A percentile compares a stretch with the other conserved stretches of the same genome.
Evolutionary conservation across 768 basidiomycete genomes (phyloP).

Genomic region (Pleurotus tuber-regium): DNA sequence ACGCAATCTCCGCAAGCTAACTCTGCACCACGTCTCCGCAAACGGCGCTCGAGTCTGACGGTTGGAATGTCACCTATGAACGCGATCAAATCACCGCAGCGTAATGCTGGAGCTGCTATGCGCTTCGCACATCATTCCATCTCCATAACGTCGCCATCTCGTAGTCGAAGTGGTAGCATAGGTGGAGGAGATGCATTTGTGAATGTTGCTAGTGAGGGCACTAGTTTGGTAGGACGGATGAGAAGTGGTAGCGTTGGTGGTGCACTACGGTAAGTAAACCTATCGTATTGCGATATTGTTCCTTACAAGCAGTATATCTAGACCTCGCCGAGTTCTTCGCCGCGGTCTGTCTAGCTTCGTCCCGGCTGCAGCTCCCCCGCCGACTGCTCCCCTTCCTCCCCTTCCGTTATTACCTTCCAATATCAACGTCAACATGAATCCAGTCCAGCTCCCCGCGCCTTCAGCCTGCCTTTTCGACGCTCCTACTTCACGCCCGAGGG

Average conservation of each 20-base stretch:
- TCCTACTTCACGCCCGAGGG: constrained; percentile 25
- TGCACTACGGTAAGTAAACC: constrained; percentile 28
- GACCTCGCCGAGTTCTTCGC: constrained; percentile 39
- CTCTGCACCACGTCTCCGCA: constrained; percentile 45
- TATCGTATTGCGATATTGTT: constrained; percentile 8
- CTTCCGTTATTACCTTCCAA: constrained; percentile 14
- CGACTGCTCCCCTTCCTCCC: constrained; percentile 39
- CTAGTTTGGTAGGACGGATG: constrained; percentile 48
- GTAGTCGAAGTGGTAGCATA: constrained; percentile 47
- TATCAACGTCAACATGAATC: background rate
- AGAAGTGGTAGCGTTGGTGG: constrained; percentile 53
- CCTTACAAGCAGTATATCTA: constrained; percentile 16
- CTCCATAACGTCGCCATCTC: constrained; percentile 23
- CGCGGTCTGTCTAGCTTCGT: constrained; percentile 28
- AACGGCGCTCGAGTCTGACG: constrained; percentile 63
- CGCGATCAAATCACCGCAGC: constrained; percentile 54
- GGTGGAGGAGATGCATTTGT: constrained; percentile 23
- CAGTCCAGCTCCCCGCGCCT: background rate
- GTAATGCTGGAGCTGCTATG: constrained; percentile 49
- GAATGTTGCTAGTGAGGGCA: constrained; percentile 23
- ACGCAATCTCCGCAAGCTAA: constrained; percentile 28
- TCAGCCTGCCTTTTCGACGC: constrained; percentile 5
- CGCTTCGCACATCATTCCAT: constrained; percentile 39
- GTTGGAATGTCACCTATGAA: constrained; percentile 51
- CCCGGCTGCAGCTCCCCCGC: constrained; percentile 33